Evolutionary conservation across 1,139 yeast genomes (phyloP).

Genomic region (Candida buenavistaensis): DNA sequence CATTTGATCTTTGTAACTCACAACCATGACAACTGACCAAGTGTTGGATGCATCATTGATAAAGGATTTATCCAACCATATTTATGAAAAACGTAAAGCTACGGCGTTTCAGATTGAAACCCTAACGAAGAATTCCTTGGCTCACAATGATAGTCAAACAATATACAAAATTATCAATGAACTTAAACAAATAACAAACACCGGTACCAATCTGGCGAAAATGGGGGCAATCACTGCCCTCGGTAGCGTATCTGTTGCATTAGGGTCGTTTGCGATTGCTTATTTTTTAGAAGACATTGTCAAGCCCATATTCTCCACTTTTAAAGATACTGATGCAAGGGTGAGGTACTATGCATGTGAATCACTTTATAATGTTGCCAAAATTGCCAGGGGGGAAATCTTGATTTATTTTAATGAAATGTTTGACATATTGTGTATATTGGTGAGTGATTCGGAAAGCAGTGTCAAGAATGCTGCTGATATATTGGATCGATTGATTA

Average conservation of each 20-base stretch:
- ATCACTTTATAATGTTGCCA: conserved; percentile 91
- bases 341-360: conserved; percentile 98
- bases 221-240: conserved; percentile 55
- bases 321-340: conserved; percentile 94
- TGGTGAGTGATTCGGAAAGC: conserved; percentile 89
- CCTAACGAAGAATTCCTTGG: conserved; percentile 69
- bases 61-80: conserved; percentile 84
- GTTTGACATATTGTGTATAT: conserved; percentile 86
- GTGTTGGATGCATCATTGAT: conserved; percentile 70
- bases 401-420: conserved; percentile 89
- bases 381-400: conserved; percentile 95
- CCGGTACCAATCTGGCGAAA: conserved; percentile 45
- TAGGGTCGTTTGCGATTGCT: conserved; percentile 51
- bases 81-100: conserved; percentile 91
- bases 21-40: conserved; percentile 9
- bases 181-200: conserved; percentile 42
- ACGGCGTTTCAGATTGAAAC: conserved; percentile 91
- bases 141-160: conserved; percentile 65
- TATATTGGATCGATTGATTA: conserved; percentile 81
- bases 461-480: conserved; percentile 97
- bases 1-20: too few species aligned
- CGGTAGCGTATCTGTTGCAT: conserved; percentile 51
- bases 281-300: conserved; percentile 80
- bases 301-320: conserved; percentile 92
- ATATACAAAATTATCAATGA: conserved; percentile 54